Evolutionary conservation across 78 protist species (phyloP).

Genomic region (slime mould (Dictyostelium discoideum)): DNA sequence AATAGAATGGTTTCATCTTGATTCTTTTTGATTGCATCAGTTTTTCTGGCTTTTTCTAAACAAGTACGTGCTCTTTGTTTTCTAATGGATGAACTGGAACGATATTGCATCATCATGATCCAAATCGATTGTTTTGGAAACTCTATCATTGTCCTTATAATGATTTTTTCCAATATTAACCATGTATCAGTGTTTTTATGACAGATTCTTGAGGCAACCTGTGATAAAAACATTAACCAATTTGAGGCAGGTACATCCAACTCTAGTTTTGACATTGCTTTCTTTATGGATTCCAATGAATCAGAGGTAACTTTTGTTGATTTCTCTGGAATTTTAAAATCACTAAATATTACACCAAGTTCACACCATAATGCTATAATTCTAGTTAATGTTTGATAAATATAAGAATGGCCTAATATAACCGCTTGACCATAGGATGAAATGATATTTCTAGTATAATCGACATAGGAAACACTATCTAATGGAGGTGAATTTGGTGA

Average conservation of each 20-base stretch:
- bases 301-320: background rate
- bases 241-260: slow-evolving; percentile 42
- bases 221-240: slow-evolving; percentile 87
- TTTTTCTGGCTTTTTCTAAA: background rate
- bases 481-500: slow-evolving; percentile 3
- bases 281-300: background rate
- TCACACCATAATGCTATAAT: slow-evolving; percentile 88
- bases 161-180: slow-evolving; percentile 28
- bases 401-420: slow-evolving; percentile 34
- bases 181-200: slow-evolving; percentile 57
- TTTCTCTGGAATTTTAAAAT: background rate
- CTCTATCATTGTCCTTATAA: slow-evolving; percentile 39
- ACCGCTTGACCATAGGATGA: slow-evolving; percentile 66
- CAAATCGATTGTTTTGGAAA: slow-evolving; percentile 91
- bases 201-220: slow-evolving; percentile 86
- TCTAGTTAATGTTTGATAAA: slow-evolving; percentile 84
- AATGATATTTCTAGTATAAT: slow-evolving; percentile 19
- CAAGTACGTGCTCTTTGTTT: background rate
- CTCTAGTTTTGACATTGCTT: background rate
- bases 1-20: slow-evolving; percentile 10
- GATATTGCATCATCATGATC: slow-evolving; percentile 31
- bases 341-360: slow-evolving; percentile 38
- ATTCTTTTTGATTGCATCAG: background rate
- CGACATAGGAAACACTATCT: background rate
- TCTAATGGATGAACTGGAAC: slow-evolving; percentile 4